A percentile compares a stretch with the other conserved stretches of the same genome.
Evolutionary conservation across 106 monocot species (phyloP).

Genomic region (Acanthochlamys bracteata): DNA sequence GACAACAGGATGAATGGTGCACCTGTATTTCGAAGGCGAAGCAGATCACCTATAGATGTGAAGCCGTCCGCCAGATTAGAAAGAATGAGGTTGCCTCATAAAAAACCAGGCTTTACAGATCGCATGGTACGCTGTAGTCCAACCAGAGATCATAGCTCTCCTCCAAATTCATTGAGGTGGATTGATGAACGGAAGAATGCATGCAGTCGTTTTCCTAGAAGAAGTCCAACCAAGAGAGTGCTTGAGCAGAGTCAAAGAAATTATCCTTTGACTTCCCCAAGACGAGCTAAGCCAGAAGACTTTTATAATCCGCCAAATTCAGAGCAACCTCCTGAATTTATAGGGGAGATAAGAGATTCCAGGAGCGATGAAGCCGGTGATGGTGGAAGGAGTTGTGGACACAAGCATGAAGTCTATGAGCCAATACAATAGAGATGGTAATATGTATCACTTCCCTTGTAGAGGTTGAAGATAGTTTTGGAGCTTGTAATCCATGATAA

Average conservation of each 20-base stretch:
- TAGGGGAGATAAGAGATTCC: slow-evolving; percentile 17
- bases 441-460: slow-evolving; percentile 24
- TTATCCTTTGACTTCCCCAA: slow-evolving; percentile 22
- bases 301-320: slow-evolving; percentile 22
- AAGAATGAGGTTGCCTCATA: slow-evolving; percentile 22
- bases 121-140: slow-evolving; percentile 15
- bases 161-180: slow-evolving; percentile 32
- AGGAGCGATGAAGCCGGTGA: slow-evolving; percentile 18
- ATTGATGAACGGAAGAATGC: slow-evolving; percentile 40
- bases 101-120: slow-evolving; percentile 24
- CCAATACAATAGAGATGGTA: slow-evolving; percentile 21
- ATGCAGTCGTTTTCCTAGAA: slow-evolving; percentile 21
- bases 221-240: slow-evolving; percentile 31
- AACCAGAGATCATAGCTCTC: slow-evolving; percentile 25
- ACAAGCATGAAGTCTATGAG: slow-evolving; percentile 24
- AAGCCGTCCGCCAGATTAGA: slow-evolving; percentile 15
- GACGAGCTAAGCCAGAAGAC: slow-evolving; percentile 34
- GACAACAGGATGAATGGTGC: slow-evolving; percentile 13
- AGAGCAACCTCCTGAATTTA: slow-evolving; percentile 27
- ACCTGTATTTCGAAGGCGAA: slow-evolving; percentile 14
- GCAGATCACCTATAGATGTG: slow-evolving; percentile 38
- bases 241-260: slow-evolving; percentile 30
- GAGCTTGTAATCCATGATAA: slow-evolving; percentile 13
- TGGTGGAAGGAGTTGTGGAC: slow-evolving; percentile 21
- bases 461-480: slow-evolving; percentile 25